Evolutionary conservation across 2,329 filamentous ascomycete genomes (phyloP).

Genomic region (Eutypa lata): DNA sequence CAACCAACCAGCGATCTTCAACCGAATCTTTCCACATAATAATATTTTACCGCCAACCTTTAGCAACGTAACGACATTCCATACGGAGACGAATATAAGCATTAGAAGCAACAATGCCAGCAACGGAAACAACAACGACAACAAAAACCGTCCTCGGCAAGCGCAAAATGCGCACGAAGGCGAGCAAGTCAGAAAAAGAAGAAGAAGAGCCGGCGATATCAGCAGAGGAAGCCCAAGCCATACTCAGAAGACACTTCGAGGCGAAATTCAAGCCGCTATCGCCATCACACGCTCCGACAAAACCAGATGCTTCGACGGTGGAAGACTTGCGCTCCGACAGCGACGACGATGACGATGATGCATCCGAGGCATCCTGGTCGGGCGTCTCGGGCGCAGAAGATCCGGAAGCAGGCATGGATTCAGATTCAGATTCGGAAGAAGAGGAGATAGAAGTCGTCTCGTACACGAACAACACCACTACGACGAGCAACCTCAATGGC

Average conservation of each 20-base stretch:
- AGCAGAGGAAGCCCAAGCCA: conserved; percentile 61
- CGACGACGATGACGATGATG: conserved; percentile 16
- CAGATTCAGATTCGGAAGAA: conserved; percentile 16
- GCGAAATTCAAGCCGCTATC: conserved; percentile 75
- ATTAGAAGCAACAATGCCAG: not conserved
- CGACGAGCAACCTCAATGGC: conserved; percentile 27
- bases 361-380: conserved; percentile 48
- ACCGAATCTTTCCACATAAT: no score
- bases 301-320: conserved; percentile 2
- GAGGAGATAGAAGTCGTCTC: conserved; percentile 59
- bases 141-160: conserved; percentile 41
- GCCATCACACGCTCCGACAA: conserved; percentile 9
- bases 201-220: conserved; percentile 26
- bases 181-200: not conserved
- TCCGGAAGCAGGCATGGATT: conserved; percentile 21
- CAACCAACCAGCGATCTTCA: no score
- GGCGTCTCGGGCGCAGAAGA: conserved; percentile 55
- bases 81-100: no score
- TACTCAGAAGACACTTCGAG: conserved; percentile 85
- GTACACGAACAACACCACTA: conserved; percentile 43
- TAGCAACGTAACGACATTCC: no score
- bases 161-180: conserved; percentile 38
- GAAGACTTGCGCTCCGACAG: conserved; percentile 35
- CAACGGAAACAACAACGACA: not conserved
- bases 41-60: no score